These are phyloP conservation scores for Chaetomium tenue DNA, from an alignment of 495 filamentous ascomycete genomes.

Conservation along the genomic window DNA sequence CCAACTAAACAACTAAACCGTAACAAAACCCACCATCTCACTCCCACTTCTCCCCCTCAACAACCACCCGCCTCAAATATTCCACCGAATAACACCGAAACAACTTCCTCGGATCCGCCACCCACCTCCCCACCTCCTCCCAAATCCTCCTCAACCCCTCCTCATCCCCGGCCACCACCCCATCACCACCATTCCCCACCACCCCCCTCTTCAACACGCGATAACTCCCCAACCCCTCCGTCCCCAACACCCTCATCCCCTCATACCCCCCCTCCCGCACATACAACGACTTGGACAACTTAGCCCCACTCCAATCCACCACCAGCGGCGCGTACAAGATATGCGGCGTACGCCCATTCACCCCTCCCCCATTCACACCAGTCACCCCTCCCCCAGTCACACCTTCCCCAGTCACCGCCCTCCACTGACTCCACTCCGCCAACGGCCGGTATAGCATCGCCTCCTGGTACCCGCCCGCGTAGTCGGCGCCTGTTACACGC, in stretches of 20 bases:
- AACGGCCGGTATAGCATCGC: conserved; percentile 26
- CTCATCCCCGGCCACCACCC: neutral
- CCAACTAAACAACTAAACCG: too few species aligned
- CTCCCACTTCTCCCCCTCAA: neutral
- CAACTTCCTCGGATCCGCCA: conserved; percentile 8
- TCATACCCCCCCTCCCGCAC: conserved; percentile 32
- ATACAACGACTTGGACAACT: conserved; percentile 38
- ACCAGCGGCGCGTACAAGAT: conserved; percentile 34
- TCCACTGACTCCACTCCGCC: conserved; percentile 20
- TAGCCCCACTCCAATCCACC: conserved; percentile 37
- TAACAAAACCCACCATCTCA: neutral
- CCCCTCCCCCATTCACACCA: neutral
- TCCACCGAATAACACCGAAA: conserved; percentile 13
- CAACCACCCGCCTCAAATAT: conserved; percentile 1
- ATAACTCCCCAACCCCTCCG: conserved; percentile 14
- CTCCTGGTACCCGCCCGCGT: conserved; percentile 36
- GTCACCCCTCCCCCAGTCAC: too few species aligned
- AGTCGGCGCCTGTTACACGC: conserved; percentile 34
- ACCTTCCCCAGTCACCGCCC: too few species aligned
- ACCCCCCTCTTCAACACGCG: conserved; percentile 9
- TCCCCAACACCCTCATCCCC: conserved; percentile 17
- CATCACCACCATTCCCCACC: conserved; percentile 3
- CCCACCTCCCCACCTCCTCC: conserved; percentile 11
- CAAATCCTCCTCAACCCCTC: conserved; percentile 11
- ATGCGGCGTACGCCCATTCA: conserved; percentile 15